A percentile compares a stretch with the other conserved stretches of the same genome.
These are phyloP conservation scores for Geotrichum ghanense DNA, from an alignment of 805 yeast genomes.

Conservation along the genomic window DNA sequence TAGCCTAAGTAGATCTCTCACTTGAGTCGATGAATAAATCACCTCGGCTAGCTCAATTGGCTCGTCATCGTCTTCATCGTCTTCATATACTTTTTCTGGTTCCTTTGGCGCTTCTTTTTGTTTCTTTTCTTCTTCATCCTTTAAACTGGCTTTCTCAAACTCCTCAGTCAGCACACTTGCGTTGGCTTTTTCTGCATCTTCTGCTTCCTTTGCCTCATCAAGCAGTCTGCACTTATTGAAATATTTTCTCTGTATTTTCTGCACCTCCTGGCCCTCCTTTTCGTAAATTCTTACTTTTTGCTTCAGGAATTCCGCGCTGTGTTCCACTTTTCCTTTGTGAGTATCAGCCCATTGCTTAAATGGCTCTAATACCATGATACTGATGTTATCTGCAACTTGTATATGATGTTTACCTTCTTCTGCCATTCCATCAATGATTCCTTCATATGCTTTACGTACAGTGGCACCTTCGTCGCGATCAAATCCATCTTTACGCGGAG, in stretches of 20 bases:
- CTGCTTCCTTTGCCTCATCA: conserved; percentile 49
- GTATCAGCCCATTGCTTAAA: conserved; percentile 66
- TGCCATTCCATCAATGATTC: conserved; percentile 41
- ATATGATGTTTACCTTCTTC: conserved; percentile 49
- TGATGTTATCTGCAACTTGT: conserved; percentile 51
- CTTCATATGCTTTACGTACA: conserved; percentile 50
- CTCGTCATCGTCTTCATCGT: conserved; percentile 11
- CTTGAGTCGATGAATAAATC: conserved; percentile 28
- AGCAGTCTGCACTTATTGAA: conserved; percentile 66
- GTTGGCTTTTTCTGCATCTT: conserved; percentile 32
- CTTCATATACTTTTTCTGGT: conserved; percentile 5
- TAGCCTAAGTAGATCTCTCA: conserved; percentile 31
- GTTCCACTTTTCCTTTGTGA: conserved; percentile 55
- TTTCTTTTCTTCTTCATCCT: background rate
- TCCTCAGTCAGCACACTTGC: conserved; percentile 10
- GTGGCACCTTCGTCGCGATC: conserved; percentile 54
- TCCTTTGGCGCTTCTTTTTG: background rate
- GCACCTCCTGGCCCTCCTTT: conserved; percentile 37
- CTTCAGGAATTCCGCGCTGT: conserved; percentile 42
- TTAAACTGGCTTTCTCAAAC: conserved; percentile 9
- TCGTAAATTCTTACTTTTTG: conserved; percentile 43
- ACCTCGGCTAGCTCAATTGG: conserved; percentile 22
- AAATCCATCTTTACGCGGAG: conserved; percentile 31
- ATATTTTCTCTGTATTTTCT: conserved; percentile 49
- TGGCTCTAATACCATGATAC: conserved; percentile 51